These are phyloP conservation scores for Aspergillus olivimuriae DNA, from an alignment of 495 filamentous ascomycete genomes.

Conservation along the genomic window DNA sequence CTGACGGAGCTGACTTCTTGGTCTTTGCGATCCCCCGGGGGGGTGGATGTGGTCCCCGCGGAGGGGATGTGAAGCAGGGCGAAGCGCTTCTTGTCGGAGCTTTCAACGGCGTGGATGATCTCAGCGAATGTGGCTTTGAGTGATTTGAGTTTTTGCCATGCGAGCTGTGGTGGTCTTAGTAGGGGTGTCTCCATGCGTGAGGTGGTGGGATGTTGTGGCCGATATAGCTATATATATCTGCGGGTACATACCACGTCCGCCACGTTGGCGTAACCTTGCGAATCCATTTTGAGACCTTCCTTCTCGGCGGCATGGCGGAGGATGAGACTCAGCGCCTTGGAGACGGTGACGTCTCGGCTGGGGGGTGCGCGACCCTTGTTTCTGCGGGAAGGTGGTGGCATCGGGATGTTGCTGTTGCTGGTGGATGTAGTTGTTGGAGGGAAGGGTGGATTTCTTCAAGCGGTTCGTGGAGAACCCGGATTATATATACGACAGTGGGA, in stretches of 20 bases:
- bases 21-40: slow-evolving; percentile 5
- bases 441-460: no score
- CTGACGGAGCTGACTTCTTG: slow-evolving; percentile 9
- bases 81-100: slow-evolving; percentile 90
- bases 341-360: slow-evolving; percentile 58
- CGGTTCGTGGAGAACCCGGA: no score
- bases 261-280: slow-evolving; percentile 73
- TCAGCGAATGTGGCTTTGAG: slow-evolving; percentile 68
- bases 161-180: slow-evolving; percentile 43
- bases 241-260: slow-evolving; percentile 60
- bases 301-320: slow-evolving; percentile 78
- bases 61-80: slow-evolving; percentile 45
- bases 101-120: slow-evolving; percentile 60
- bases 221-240: not conserved
- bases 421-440: no score
- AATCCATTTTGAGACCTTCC: slow-evolving; percentile 69
- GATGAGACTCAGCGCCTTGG: slow-evolving; percentile 71
- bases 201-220: no score
- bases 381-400: slow-evolving; percentile 5
- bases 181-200: no score
- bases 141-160: slow-evolving; percentile 61
- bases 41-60: slow-evolving; percentile 12
- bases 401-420: not conserved
- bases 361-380: slow-evolving; percentile 19
- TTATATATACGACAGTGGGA: no score